Conservation (phyloP, 2,329 filamentous ascomycete genomes). For the Alternaria tenuissima region DNA sequence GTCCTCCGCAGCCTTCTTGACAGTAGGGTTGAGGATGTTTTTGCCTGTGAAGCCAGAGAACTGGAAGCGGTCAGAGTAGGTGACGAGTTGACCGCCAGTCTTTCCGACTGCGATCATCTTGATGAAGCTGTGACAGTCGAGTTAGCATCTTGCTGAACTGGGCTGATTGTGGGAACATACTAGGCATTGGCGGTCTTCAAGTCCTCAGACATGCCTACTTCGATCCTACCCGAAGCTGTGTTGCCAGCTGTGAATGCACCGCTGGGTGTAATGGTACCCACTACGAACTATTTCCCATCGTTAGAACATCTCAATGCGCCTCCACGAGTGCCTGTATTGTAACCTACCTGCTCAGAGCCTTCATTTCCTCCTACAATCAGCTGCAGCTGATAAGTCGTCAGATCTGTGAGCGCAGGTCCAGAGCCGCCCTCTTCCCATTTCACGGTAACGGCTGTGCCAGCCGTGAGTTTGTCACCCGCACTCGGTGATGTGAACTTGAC, state of each 20-base stretch:
- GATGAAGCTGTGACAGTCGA: conserved; percentile 35
- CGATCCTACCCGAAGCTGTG: conserved; percentile 49
- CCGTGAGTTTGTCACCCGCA: conserved; percentile 60
- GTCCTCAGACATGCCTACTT: conserved; percentile 30
- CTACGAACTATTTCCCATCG: conserved; percentile 11
- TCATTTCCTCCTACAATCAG: conserved; percentile 69
- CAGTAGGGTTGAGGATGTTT: conserved; percentile 60
- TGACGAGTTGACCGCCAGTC: conserved; percentile 64
- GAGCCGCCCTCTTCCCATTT: conserved; percentile 65
- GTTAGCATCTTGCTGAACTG: conserved; percentile 14
- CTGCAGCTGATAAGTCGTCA: conserved; percentile 65
- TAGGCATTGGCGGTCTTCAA: conserved; percentile 61
- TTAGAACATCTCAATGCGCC: conserved; percentile 7
- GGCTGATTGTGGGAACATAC: conserved; percentile 51
- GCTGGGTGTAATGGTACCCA: conserved; percentile 53
- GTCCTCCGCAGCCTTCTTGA: conserved; percentile 51
- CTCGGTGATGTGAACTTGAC: conserved; percentile 63
- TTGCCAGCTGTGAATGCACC: conserved; percentile 55
- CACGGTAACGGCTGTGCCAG: conserved; percentile 61
- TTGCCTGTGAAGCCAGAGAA: conserved; percentile 71
- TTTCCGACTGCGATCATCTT: conserved; percentile 63
- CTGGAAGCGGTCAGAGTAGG: conserved; percentile 71
- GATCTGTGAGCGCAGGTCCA: conserved; percentile 59
- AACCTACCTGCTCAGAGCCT: conserved; percentile 56
- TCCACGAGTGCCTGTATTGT: neutral